These are phyloP conservation scores for Phylloporus arenicola DNA, from an alignment of 768 basidiomycete species.

Conservation along the genomic window DNA sequence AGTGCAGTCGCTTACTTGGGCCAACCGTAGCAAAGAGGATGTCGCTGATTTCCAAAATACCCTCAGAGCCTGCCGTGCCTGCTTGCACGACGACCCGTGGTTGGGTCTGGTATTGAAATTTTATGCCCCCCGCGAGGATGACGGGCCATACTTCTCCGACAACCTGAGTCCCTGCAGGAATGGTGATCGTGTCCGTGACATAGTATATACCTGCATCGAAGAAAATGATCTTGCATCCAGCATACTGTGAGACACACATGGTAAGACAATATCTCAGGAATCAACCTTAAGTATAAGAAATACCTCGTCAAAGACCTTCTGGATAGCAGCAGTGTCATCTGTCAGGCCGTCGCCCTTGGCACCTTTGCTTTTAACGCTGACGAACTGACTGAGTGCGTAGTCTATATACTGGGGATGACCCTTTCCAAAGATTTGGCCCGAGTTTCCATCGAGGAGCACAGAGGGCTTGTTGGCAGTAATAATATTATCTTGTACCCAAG, in stretches of 20 bases:
- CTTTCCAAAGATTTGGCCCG: slow-evolving; percentile 58
- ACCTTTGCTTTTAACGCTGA: slow-evolving; percentile 64
- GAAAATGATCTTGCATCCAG: slow-evolving; percentile 74
- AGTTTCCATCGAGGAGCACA: slow-evolving; percentile 44
- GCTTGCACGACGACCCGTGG: slow-evolving; percentile 40
- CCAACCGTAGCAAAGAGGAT: slow-evolving; percentile 57
- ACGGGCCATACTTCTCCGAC: slow-evolving; percentile 50
- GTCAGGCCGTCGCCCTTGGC: slow-evolving; percentile 70
- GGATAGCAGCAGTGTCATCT: slow-evolving; percentile 68
- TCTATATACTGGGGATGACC: slow-evolving; percentile 60
- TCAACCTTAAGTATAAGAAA: not conserved
- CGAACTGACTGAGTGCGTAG: slow-evolving; percentile 55
- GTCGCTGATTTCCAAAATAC: slow-evolving; percentile 57
- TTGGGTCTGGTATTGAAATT: slow-evolving; percentile 35
- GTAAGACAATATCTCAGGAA: not conserved
- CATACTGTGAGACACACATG: slow-evolving; percentile 37
- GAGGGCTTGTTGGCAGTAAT: slow-evolving; percentile 45
- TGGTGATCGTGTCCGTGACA: slow-evolving; percentile 41
- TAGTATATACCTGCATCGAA: slow-evolving; percentile 61
- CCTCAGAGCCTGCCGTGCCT: slow-evolving; percentile 42
- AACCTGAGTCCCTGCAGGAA: slow-evolving; percentile 43
- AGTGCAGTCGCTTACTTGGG: slow-evolving; percentile 25
- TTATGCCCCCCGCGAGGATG: slow-evolving; percentile 40
- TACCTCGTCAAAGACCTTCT: slow-evolving; percentile 53
- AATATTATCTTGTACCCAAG: slow-evolving; percentile 49